Evolutionary conservation across 768 basidiomycete genomes (phyloP).

Genomic region (Suillus placidus): DNA sequence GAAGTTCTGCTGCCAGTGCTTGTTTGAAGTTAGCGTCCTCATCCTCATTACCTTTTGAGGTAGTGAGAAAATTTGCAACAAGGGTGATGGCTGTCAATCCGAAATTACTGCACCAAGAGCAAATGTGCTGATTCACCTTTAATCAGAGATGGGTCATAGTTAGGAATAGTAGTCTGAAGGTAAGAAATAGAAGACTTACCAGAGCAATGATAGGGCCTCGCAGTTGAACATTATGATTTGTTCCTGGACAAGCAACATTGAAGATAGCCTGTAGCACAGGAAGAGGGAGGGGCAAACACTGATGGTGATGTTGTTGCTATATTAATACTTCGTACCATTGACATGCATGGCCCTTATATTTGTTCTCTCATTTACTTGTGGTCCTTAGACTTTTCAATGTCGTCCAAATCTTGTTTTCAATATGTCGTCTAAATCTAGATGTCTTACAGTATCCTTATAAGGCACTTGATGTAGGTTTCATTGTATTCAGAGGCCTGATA

Average conservation of each 20-base stretch:
- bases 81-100: slow-evolving; percentile 11
- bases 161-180: background rate
- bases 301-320: no score
- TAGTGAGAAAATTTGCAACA: slow-evolving; percentile 9
- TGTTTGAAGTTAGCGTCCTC: background rate
- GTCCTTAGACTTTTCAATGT: no score
- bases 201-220: slow-evolving; percentile 8
- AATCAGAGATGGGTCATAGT: background rate
- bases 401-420: no score
- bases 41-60: background rate
- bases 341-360: no score
- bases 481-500: no score
- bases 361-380: no score
- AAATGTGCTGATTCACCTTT: slow-evolving; percentile 7
- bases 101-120: slow-evolving; percentile 14
- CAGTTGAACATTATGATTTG: slow-evolving; percentile 7
- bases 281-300: no score
- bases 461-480: no score
- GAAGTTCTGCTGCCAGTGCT: background rate
- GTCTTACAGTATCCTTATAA: no score
- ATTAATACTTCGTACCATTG: no score
- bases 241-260: slow-evolving; percentile 12
- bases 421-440: no score
- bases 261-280: slow-evolving; percentile 15
- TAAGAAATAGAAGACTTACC: slow-evolving; percentile 9